phyloP scores from a whole-genome alignment of 2,329 filamentous ascomycete species.

The Dothistroma pini region DNA sequence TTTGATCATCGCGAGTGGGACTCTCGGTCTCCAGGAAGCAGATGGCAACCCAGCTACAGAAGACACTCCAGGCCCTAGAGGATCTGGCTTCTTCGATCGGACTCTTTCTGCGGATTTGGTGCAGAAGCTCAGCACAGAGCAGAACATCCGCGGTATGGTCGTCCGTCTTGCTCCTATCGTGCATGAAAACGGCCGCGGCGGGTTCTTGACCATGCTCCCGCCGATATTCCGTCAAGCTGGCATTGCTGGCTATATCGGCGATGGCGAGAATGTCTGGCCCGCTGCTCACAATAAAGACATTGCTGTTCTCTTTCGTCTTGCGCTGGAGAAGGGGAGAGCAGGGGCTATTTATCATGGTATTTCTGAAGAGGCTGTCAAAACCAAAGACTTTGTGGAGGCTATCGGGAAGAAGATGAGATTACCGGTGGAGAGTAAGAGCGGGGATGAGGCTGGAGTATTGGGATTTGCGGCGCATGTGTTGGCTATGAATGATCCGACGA shows the following conservation, averaged over 20 bases:
- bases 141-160: constrained; percentile 36
- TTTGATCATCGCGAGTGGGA: constrained; percentile 38
- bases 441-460: constrained; percentile 30
- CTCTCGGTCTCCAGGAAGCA: constrained; percentile 15
- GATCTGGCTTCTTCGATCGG: constrained; percentile 8
- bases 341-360: constrained; percentile 40
- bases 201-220: constrained; percentile 26
- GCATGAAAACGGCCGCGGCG: constrained; percentile 43
- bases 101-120: constrained; percentile 11
- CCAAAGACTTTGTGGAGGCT: constrained; percentile 11
- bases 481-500: constrained; percentile 34
- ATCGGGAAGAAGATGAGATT: constrained; percentile 12
- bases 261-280: constrained; percentile 27
- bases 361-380: constrained; percentile 22
- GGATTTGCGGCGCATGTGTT: constrained; percentile 39
- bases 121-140: constrained; percentile 17
- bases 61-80: constrained; percentile 8
- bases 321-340: constrained; percentile 32
- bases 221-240: constrained; percentile 10
- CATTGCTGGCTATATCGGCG: constrained; percentile 30
- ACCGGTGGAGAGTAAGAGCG: constrained; percentile 12
- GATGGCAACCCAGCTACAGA: constrained; percentile 8
- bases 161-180: constrained; percentile 46
- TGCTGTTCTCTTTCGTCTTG: constrained; percentile 40
- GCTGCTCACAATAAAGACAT: constrained; percentile 44